Conservation (phyloP, 1,139 yeast genomes). For the Scheffersomyces insectosa region DNA sequence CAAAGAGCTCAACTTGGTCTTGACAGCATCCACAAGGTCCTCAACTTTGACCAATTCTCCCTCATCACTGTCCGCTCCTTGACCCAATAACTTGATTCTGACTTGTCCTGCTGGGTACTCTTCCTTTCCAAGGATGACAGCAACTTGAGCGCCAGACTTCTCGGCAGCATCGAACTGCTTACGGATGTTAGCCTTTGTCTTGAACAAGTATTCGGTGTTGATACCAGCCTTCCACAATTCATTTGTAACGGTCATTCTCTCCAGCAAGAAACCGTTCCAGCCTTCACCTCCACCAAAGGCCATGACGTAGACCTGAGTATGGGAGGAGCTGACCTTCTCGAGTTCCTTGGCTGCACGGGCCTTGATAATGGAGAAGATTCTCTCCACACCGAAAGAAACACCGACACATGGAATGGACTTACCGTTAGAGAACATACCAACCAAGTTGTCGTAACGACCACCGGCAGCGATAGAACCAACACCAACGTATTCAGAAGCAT, state of each 20-base stretch:
- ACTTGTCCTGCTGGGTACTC: conserved; percentile 80
- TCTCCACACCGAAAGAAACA: conserved; percentile 93
- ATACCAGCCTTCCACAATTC: conserved; percentile 85
- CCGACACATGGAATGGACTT: conserved; percentile 98
- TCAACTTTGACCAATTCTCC: conserved; percentile 75
- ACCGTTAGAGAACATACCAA: conserved; percentile 94
- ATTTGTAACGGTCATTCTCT: conserved; percentile 85
- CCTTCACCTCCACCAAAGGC: conserved; percentile 98
- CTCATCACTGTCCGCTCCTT: conserved; percentile 83
- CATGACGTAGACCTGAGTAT: conserved; percentile 93
- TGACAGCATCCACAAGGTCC: conserved; percentile 57
- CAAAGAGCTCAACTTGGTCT: conserved; percentile 48
- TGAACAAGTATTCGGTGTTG: conserved; percentile 87
- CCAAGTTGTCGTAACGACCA: conserved; percentile 94
- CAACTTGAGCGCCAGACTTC: conserved; percentile 85
- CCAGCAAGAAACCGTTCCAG: conserved; percentile 89
- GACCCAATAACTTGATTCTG: conserved; percentile 84
- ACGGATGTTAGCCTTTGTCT: conserved; percentile 88
- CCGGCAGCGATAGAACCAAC: conserved; percentile 99
- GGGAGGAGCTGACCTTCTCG: conserved; percentile 67
- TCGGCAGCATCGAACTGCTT: conserved; percentile 98
- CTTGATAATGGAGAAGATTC: conserved; percentile 86
- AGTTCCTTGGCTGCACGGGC: conserved; percentile 63
- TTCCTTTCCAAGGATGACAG: conserved; percentile 93
- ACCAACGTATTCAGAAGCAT: conserved; percentile 95